Evolutionary conservation across 441 rosid genomes (phyloP), one percentile per base, ranked within the genome.

Genomic region (Arabidopsis lyrata): DNA sequence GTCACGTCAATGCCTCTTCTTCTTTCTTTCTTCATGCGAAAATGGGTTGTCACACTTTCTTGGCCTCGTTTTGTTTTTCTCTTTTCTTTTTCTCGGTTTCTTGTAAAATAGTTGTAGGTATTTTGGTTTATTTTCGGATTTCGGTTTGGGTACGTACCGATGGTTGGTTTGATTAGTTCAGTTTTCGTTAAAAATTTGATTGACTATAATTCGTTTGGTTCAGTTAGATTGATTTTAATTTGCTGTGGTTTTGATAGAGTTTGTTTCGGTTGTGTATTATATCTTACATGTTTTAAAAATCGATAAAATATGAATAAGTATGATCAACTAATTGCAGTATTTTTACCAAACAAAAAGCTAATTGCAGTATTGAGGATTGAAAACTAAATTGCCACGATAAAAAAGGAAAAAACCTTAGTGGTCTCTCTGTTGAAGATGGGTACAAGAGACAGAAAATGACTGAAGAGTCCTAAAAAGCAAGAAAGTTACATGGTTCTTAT

Each of bases 1-100:
- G 90, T 80, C 90, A 86, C 87, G 87, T 77, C 42, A 67, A 42
- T 41, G 24, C 45, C 54, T 63, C 58, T 53, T 52, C 8, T 22
- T 50, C 27, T 20, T 62, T 27, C 34, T 72, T 52, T 39, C 8
- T 39, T 36, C 31, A 29, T 29, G 31, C 31, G 31, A 29, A 29
- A 29, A 29, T 52, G 22, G 64, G 11, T 18, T 66, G 73, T 58
- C 77, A 57, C 72, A 57, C 7, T 36, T 56, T 45, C 41, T 56
- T 3, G 20, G 32, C 70, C 70, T 10, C 29, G 36, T 47, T 68
- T 13, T 3, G 8, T 1, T 65, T 32, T 2, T 24, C 27, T 27
- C 20, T 32, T 11, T 1, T 7, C 49, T 50, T 32, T 11, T 1
- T 7, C 49, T 50, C 31, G 24, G 7, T 35, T 22, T 36, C 2